Evolutionary conservation across 2,329 filamentous ascomycete genomes (phyloP), one percentile per base, ranked within the genome.

Genomic region (Blastomyces parvus): DNA sequence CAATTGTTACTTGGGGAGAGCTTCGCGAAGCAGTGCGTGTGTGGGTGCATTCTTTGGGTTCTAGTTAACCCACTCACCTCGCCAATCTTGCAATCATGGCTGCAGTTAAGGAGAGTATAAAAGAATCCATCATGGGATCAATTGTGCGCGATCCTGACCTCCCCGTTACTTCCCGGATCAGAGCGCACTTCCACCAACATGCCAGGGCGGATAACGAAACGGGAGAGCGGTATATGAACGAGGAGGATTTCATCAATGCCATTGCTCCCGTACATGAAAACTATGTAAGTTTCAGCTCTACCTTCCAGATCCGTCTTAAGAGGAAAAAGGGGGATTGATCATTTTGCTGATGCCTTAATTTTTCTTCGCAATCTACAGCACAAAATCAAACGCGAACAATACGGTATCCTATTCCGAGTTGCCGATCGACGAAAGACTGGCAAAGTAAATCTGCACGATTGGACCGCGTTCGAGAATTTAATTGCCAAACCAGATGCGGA

Each of bases 361-460:
- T 59, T 22, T 4, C 61, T 60, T 64, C 59, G 58, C 38, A 55
- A 56, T 60, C 59, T 42, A 68, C 73, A 97, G 93, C 92, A 96
- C 82, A 99, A 99, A 78, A 97, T 99, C 81, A 90, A 91, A 79
- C 88, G 93, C 69, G 89, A 96, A 70, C 94, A 97, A 76, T 99
- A 97, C 78, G 87, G 88, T 61, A 89, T 99, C 72, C 88, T 99
- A 58, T 99, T 99, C 78, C 82, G 83, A 67, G 89, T 99, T 64
- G 94, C 94, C 70, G 94, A 99, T 77, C 86, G 90, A 70, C 85
- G 85, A 68, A 84, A 82, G 68, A 81, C 81, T 55, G 92, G 92
- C 67, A 87, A 84, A 70, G 82, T 99, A 69, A 89, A 80, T 69
- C 80, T 97, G 62, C 81, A 86, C 65, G 94, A 99, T 79, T 99